These are phyloP conservation scores for Oryza rufipogon DNA, from an alignment of 176 grass and related monocot genomes.

Conservation along the genomic window DNA sequence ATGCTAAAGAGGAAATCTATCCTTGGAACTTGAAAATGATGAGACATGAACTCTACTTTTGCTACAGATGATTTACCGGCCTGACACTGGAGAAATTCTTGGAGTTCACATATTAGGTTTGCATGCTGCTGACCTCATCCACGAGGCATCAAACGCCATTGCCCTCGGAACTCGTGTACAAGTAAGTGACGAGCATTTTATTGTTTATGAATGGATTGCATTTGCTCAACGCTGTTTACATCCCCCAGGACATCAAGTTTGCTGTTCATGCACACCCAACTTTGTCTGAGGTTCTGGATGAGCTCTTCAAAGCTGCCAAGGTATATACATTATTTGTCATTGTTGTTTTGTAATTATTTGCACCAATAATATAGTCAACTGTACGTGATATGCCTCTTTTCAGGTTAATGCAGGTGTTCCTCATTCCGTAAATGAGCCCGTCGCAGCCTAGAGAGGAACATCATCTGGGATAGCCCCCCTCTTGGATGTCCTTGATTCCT, in stretches of 20 bases:
- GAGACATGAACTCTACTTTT: constrained; percentile 4
- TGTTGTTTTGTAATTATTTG: neutral
- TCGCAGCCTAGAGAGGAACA: constrained; percentile 53
- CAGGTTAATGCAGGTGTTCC: constrained; percentile 51
- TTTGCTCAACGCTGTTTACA: neutral
- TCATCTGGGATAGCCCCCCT: constrained; percentile 21
- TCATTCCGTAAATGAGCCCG: constrained; percentile 60
- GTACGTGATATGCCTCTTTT: constrained; percentile 10
- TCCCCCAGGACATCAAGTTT: constrained; percentile 69
- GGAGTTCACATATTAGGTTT: constrained; percentile 92
- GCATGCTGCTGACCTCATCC: constrained; percentile 92
- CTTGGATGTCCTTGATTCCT: neutral
- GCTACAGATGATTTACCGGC: constrained; percentile 76
- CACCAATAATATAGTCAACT: neutral
- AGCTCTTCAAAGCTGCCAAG: constrained; percentile 84
- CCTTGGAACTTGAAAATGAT: constrained; percentile 12
- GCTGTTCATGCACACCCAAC: constrained; percentile 86
- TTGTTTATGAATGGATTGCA: neutral
- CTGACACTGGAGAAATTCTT: constrained; percentile 88
- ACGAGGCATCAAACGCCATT: constrained; percentile 88
- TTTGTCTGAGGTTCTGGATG: constrained; percentile 81
- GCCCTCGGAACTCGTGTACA: constrained; percentile 73
- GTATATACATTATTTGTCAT: constrained; percentile 42
- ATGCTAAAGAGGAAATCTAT: neutral
- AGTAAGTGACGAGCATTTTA: constrained; percentile 36